phyloP scores from a whole-genome alignment of 768 basidiomycete species.

The Hygrophoropsis aurantiaca region DNA sequence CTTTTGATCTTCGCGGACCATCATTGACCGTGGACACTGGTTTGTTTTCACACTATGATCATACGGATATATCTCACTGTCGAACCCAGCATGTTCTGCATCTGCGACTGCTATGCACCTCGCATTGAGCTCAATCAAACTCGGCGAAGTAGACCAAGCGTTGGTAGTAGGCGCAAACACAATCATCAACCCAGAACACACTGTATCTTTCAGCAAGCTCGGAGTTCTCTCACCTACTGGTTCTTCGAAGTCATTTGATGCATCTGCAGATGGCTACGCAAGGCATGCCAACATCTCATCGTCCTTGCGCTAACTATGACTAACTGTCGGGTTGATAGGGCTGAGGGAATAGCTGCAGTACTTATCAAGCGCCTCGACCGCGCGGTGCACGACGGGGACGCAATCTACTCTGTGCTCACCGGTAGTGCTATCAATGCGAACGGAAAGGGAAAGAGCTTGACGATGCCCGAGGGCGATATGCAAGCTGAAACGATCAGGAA shows the following conservation, averaged over 20 bases:
- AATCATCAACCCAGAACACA: constrained; percentile 14
- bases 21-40: not conserved
- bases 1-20: not conserved
- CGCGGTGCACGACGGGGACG: constrained; percentile 29
- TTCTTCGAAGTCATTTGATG: constrained; percentile 32
- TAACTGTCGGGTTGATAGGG: not conserved
- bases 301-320: not conserved
- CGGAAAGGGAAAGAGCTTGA: constrained; percentile 33
- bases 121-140: not conserved
- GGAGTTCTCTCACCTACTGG: constrained; percentile 20
- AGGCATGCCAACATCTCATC: constrained; percentile 5
- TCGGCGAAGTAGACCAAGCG: not conserved
- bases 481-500: constrained; percentile 32
- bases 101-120: not conserved
- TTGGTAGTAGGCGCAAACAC: constrained; percentile 16
- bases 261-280: constrained; percentile 23
- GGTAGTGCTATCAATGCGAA: constrained; percentile 34
- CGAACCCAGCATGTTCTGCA: not conserved
- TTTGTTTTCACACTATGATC: not conserved
- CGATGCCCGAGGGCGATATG: constrained; percentile 33
- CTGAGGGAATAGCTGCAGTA: constrained; percentile 29
- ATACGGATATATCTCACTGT: too few species aligned
- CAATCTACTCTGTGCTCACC: constrained; percentile 28
- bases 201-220: constrained; percentile 23
- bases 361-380: constrained; percentile 34